Evolutionary conservation across 1,284 basidiomycete genomes (phyloP), one percentile per base, ranked within the genome.

Genomic region (Puccinia sorghi): DNA sequence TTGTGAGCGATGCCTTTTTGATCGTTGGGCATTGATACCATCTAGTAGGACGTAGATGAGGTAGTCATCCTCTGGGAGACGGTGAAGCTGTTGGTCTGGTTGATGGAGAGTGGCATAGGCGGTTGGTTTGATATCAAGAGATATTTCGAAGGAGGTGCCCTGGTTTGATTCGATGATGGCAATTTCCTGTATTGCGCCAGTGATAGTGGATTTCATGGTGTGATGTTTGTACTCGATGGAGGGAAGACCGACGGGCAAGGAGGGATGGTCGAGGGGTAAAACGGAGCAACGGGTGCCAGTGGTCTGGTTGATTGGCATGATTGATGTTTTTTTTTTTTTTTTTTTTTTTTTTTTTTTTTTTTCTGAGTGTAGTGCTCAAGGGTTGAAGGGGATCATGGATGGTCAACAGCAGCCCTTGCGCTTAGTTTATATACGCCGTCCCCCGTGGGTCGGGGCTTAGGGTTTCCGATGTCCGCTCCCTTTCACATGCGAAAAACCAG

Each of bases 11-110:
- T 75, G 59, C 3, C 72, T 59, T 39, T 75, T 75, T 32, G 72
- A 75, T 22, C 72, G 56, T 50, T 75, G 72, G 1, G 52, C 61
- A 13, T 64, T 32, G 22, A 75, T 50, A 17, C 72, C 72, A 54
- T 75, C 72, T 17, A 75, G 32, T 1, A 32, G 32, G 56, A 75
- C 52, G 57, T 63, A 75, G 59, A 75, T 75, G 17, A 75, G 52
- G 54, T 61, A 75, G 52, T 75, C 72, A 52, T 75, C 61, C 46
- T 63, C 48, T n/a, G 15, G 39, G 22, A 67, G 43, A 11, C 15
- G 48, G n/a, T 7, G 61, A 12, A 41, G 20, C 3, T n/a, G 7
- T 52, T n/a, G 39, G 20, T 74, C 41, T 43, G 37, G n/a, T 74
- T 61, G 56, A 37, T 75, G 56, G 20, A 50, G 25, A 7, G 63